A percentile compares a stretch with the other conserved stretches of the same genome.
Evolutionary conservation across 257 asterid species (phyloP).

Genomic region (Solanum commersonii): DNA sequence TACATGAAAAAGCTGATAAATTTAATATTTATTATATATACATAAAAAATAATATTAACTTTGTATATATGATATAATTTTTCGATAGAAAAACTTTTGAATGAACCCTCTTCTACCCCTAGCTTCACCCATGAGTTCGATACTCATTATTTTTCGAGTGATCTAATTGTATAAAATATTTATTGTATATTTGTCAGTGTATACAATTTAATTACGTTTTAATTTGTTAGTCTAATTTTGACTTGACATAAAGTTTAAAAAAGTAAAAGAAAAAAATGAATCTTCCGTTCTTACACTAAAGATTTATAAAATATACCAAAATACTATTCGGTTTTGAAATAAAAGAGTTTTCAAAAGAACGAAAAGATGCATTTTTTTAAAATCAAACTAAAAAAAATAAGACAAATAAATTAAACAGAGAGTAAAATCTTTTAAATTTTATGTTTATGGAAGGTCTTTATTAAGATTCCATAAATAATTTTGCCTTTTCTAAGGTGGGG

Average conservation of each 20-base stretch:
- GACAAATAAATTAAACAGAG: not conserved
- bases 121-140: not conserved
- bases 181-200: not conserved
- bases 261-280: too few species aligned
- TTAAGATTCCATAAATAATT: constrained; percentile 4
- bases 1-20: not conserved
- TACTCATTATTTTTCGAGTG: not conserved
- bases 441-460: not conserved
- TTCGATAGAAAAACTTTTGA: not conserved
- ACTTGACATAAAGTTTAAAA: not conserved
- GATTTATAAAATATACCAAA: too few species aligned
- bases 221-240: too few species aligned
- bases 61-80: not conserved
- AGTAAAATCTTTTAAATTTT: constrained; percentile 15
- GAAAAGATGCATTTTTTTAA: not conserved
- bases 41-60: not conserved
- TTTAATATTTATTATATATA: not conserved
- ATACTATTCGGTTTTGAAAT: too few species aligned
- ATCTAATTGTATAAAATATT: not conserved
- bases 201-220: not conserved
- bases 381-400: not conserved
- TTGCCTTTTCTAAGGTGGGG: constrained; percentile 10
- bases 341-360: too few species aligned
- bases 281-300: not conserved
- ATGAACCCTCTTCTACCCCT: not conserved